These are phyloP conservation scores for Phytophthora ramorum DNA, from an alignment of 352 stramenopile genomes.

Conservation along the genomic window DNA sequence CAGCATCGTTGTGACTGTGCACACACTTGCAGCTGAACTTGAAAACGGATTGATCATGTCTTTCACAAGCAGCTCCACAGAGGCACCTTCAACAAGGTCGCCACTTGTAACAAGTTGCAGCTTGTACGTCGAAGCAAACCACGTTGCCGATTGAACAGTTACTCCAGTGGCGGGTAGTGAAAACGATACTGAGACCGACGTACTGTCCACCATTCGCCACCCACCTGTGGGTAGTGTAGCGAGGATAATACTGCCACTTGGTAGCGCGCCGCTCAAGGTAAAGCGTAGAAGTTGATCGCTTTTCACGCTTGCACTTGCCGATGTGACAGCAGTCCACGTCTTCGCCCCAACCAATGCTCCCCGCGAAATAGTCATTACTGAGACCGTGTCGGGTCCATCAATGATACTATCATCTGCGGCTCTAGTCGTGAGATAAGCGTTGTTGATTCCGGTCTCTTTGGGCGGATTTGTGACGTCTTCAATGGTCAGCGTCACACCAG, in stretches of 20 bases:
- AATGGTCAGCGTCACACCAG: slow-evolving; percentile 41
- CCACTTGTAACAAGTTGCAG: slow-evolving; percentile 51
- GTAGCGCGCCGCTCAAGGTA: slow-evolving; percentile 54
- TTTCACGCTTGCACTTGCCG: slow-evolving; percentile 55
- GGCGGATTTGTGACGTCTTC: slow-evolving; percentile 55
- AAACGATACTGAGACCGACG: slow-evolving; percentile 37
- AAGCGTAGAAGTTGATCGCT: slow-evolving; percentile 58
- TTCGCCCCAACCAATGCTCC: slow-evolving; percentile 45
- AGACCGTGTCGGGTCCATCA: slow-evolving; percentile 57
- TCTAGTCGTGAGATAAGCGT: slow-evolving; percentile 45
- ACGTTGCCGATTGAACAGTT: slow-evolving; percentile 37
- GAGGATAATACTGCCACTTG: slow-evolving; percentile 56
- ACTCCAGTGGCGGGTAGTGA: slow-evolving; percentile 39
- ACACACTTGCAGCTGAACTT: slow-evolving; percentile 11
- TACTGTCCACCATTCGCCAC: slow-evolving; percentile 40
- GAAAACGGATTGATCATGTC: slow-evolving; percentile 67
- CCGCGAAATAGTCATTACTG: slow-evolving; percentile 46
- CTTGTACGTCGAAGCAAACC: slow-evolving; percentile 30
- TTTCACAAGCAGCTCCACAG: slow-evolving; percentile 48
- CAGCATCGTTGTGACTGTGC: slow-evolving; percentile 48
- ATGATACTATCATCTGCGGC: slow-evolving; percentile 46
- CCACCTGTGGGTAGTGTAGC: slow-evolving; percentile 45
- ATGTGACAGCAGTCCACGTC: slow-evolving; percentile 44
- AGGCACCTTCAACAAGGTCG: slow-evolving; percentile 41
- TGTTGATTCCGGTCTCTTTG: slow-evolving; percentile 56